Base-by-base conservation (phyloP, 768 basidiomycete genomes). In the Arthromyces matolae region DNA sequence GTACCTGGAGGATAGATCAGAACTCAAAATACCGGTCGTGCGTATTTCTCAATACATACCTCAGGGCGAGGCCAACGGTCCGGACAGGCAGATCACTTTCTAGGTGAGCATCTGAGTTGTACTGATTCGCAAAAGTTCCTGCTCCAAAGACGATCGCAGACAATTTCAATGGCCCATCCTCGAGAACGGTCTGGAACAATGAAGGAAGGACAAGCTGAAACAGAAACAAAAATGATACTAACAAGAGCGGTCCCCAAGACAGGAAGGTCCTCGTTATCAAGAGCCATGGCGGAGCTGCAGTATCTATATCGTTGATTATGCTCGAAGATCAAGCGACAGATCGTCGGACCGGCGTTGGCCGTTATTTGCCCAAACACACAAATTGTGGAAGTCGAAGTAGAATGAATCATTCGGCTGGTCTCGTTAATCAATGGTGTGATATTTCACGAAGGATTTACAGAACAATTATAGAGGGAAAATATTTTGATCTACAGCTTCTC, bases 1-100 rank as follows among this genome's bases (percentile, higher is more conserved):
- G 67, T 90, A 92, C 33, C 91, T 91, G 35, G 29, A 36, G 22
- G 28, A 34, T 27, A 27, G 13, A 25, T 29, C 40, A 27, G 10
- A 32, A 45, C 25, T 16, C 27, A 24, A 28, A 16, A 24, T 18
- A 5, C 5, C 0, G 18, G n/a, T n/a, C 14, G 22, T 1, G 25
- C 22, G n/a, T 33, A 22, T 39, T 10, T 3, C 32, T 13, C 22
- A 8, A 28, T 12, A 58, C 71, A 31, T 65, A 91, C 90, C 87
- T 76, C 34, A 93, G 71, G 8, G 88, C 89, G 27, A 90, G 78
- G 34, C 89, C 72, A 22, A 89, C 77, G 27, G 84, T 79, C 27
- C 84, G 78, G 19, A 86, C 59, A 4, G 88, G 89, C 1, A 67
- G 61, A 37, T 71, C 67, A 43, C 84, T 77, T 32, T 73, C 59